Percentiles rank a stretch among this genome's conserved stretches.
These are phyloP conservation scores for Conticribra guillardii DNA, from an alignment of 108 stramenopile species.

Conservation along the genomic window DNA sequence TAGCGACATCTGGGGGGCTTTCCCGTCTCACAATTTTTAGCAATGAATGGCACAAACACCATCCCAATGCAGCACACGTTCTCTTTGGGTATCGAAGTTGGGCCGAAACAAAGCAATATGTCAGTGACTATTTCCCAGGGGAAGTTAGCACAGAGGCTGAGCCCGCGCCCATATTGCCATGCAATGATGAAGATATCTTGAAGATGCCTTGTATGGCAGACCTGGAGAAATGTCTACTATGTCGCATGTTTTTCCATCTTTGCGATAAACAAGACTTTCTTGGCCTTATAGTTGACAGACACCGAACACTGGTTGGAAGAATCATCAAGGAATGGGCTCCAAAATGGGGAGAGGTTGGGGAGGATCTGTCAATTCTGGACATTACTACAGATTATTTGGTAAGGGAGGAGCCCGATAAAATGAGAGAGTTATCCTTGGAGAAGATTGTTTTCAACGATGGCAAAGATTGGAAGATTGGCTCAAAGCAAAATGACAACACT, in stretches of 20 bases:
- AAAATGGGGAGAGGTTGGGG: slow-evolving; percentile 17
- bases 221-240: slow-evolving; percentile 14
- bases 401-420: slow-evolving; percentile 5
- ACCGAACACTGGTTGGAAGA: slow-evolving; percentile 8
- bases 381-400: slow-evolving; percentile 8
- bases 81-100: slow-evolving; percentile 30
- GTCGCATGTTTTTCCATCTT: slow-evolving; percentile 13
- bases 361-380: slow-evolving; percentile 7
- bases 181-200: background rate
- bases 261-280: slow-evolving; percentile 1
- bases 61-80: slow-evolving; percentile 24
- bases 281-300: slow-evolving; percentile 6
- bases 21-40: slow-evolving; percentile 26
- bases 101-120: slow-evolving; percentile 21
- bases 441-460: slow-evolving; percentile 13
- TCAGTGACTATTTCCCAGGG: slow-evolving; percentile 3
- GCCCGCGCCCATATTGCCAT: no score
- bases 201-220: slow-evolving; percentile 1
- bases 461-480: slow-evolving; percentile 3
- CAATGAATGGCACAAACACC: slow-evolving; percentile 35
- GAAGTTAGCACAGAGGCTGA: slow-evolving; percentile 1
- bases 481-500: slow-evolving; percentile 6
- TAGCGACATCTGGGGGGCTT: slow-evolving; percentile 12
- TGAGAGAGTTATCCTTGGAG: background rate
- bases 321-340: slow-evolving; percentile 29